Base-by-base conservation (phyloP, 371 early-diverging fungal genomes). In the Catenaria anguillulae region DNA sequence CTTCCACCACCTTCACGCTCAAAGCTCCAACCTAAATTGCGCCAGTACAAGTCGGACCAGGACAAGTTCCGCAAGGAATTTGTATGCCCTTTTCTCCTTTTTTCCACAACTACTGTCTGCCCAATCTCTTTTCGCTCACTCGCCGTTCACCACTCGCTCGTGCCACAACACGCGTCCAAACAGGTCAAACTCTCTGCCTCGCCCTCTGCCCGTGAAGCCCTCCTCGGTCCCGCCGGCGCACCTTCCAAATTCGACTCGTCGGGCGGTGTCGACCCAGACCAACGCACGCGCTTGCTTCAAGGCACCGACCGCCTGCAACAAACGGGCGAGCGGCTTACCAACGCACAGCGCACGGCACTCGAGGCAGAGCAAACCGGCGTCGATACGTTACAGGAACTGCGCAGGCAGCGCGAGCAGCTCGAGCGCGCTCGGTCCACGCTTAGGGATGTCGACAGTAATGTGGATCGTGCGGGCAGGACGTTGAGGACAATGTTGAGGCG, bases 371-470 rank as follows among this genome's bases (percentile, higher is more conserved):
- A 81, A 4, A 76, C 89, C 42, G 94, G 93, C 1, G 86, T 89
- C 56, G 80, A 79, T 35, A 92, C 93, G 36, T 69, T 96, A 56
- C 78, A 83, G 23, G 84, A 84, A 43, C 69, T 95, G 62, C 77
- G 88, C 60, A 75, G 83, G 24, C 97, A 96, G 73, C 76, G 97
- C 34, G 92, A 96, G 70, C 93, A 93, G 58, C 88, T 96, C 68
- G 64, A 82, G 33, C 74, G 88, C 56, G 88, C 93, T 26, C 74
- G 89, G 64, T 85, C 93, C 75, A 82, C 87, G 85, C 74, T 93
- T 33, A 70, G 81, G 62, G 88, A 87, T 60, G 92, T 94, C 0
- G 93, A 96, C 70, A 77, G 86, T 17, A 86, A 86, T 68, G 87
- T 96, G 60, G 87, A 92, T 67, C 84, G 86, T 66, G 89, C 90